These are phyloP conservation scores for Pestalotiopsis sp. DNA, from an alignment of 2,329 filamentous ascomycete species.

Conservation along the genomic window DNA sequence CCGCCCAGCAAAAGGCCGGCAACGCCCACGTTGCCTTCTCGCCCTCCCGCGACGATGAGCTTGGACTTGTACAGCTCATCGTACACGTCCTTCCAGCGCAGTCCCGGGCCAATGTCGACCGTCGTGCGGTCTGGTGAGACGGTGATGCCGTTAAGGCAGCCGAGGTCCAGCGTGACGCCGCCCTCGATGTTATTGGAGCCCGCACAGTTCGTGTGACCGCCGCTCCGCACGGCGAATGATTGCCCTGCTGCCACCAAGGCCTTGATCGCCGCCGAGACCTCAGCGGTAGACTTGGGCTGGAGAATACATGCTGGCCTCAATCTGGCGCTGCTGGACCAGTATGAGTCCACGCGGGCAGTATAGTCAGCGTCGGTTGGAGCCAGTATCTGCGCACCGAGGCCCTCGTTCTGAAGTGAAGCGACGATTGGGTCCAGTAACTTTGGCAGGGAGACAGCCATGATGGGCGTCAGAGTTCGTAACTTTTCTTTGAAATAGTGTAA, in stretches of 20 bases:
- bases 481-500: too few species aligned
- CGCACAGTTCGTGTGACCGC: slow-evolving; percentile 11
- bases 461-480: background rate
- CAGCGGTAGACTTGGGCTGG: background rate
- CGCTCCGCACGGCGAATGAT: slow-evolving; percentile 2
- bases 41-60: background rate
- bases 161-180: slow-evolving; percentile 7
- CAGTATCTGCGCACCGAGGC: background rate
- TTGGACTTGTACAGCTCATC: background rate
- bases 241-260: background rate
- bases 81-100: slow-evolving; percentile 7
- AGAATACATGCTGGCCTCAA: slow-evolving; percentile 6
- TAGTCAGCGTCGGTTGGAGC: background rate
- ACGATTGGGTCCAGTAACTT: background rate
- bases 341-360: slow-evolving; percentile 5
- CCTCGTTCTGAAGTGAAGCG: background rate
- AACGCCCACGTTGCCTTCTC: slow-evolving; percentile 18
- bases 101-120: background rate
- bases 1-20: slow-evolving; percentile 21
- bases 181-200: slow-evolving; percentile 11
- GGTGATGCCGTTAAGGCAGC: background rate
- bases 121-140: background rate
- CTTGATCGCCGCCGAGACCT: slow-evolving; percentile 1
- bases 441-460: background rate
- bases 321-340: slow-evolving; percentile 14